A percentile compares a stretch with the other conserved stretches of the same genome.
phyloP scores from a whole-genome alignment of 768 basidiomycete species.

The Lactifluus rugatus region DNA sequence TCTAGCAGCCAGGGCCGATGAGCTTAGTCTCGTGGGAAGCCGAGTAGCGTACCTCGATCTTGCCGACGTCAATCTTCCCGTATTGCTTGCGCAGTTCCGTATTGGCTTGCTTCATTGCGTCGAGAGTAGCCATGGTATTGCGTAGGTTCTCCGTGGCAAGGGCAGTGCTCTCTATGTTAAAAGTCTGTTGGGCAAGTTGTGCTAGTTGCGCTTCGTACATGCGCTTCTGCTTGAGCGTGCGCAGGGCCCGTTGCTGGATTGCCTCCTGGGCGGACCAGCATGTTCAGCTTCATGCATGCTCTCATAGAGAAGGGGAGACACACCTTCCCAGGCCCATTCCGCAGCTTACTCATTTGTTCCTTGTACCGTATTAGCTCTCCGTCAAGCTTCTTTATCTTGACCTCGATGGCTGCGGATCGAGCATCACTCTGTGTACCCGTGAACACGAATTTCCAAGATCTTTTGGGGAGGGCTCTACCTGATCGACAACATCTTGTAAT shows the following conservation, averaged over 20 bases:
- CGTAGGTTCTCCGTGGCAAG: conserved; percentile 96
- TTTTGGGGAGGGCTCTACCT: conserved; percentile 38
- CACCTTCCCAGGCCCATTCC: conserved; percentile 94
- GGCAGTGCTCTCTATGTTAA: conserved; percentile 96
- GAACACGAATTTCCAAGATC: neutral
- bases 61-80: conserved; percentile 93
- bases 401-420: conserved; percentile 81
- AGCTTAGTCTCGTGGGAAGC: neutral
- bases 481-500: conserved; percentile 87
- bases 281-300: neutral
- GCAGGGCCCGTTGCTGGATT: conserved; percentile 87
- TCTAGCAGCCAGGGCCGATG: conserved; percentile 34
- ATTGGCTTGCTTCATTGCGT: conserved; percentile 93
- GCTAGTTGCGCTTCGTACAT: conserved; percentile 92
- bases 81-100: conserved; percentile 97
- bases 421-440: conserved; percentile 60
- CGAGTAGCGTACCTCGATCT: conserved; percentile 73
- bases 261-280: conserved; percentile 48
- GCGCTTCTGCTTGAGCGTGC: conserved; percentile 88
- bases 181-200: conserved; percentile 89
- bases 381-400: conserved; percentile 94
- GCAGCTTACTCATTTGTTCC: conserved; percentile 90
- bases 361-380: conserved; percentile 87
- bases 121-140: conserved; percentile 98
- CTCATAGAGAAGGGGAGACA: conserved; percentile 10